phyloP scores from a whole-genome alignment of 768 basidiomycete genomes.

The Collybia nuda region DNA sequence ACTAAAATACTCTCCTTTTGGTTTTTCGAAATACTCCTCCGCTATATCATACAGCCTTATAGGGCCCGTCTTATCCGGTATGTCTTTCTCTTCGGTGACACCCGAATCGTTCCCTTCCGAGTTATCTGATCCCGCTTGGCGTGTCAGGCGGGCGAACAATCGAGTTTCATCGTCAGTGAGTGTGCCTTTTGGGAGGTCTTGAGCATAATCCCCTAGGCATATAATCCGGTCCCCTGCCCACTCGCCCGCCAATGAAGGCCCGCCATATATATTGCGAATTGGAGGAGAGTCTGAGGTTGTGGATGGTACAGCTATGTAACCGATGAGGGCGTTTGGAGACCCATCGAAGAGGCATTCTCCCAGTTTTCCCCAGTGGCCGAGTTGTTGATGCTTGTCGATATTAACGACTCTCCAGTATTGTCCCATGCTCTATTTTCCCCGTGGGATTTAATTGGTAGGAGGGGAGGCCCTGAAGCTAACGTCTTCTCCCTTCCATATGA shows the following conservation, averaged over 20 bases:
- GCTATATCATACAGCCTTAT: too few relatives aligned
- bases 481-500: too few relatives aligned
- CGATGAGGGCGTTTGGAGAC: background rate
- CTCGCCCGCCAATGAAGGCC: too few relatives aligned
- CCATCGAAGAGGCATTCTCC: background rate
- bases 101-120: background rate
- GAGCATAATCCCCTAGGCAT: conserved; percentile 14
- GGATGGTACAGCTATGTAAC: background rate
- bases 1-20: too few relatives aligned
- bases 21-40: too few relatives aligned
- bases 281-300: too few relatives aligned
- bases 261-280: too few relatives aligned
- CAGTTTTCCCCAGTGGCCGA: background rate
- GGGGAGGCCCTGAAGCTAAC: too few relatives aligned
- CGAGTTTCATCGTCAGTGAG: conserved; percentile 3
- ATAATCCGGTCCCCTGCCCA: conserved; percentile 23
- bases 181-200: conserved; percentile 6
- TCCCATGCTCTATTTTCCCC: background rate
- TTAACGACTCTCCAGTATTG: conserved; percentile 1
- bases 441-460: too few relatives aligned
- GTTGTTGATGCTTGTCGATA: conserved; percentile 1
- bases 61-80: background rate
- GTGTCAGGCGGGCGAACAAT: background rate
- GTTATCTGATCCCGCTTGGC: too few relatives aligned
- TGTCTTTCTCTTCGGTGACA: background rate